Evolutionary conservation across 1,284 basidiomycete species (phyloP), one percentile per base, ranked within the genome.

Genomic region (Coniferiporia weirii): DNA sequence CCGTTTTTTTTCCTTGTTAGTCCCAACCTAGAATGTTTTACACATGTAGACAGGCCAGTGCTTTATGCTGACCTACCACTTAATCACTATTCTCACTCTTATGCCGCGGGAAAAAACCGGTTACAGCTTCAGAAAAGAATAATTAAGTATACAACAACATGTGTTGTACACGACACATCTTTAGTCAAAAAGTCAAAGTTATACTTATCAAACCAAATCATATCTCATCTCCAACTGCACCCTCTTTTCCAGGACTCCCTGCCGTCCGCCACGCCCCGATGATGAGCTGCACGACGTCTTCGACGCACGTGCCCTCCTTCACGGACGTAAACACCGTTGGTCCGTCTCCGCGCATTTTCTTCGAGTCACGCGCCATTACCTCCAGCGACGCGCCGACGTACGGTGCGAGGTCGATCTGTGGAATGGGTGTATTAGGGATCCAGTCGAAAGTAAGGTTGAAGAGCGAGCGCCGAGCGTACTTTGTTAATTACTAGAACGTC

Each of bases 401-500:
- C 6, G 89, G 88, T 1, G 96, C 96, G 20, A 99, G 82, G 72
- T 98, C 95, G 64, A 84, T 94, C 93, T 97, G 50, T 32, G 3
- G 9, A 8, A 32, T 19, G n/a, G 4, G 3, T 9, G 34, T 22
- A 52, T 51, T 4, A 34, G 17, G 15, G 9, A 47, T 19, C 27
- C 17, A 10, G 22, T 50, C 13, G 46, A 44, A n/a, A 45, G 32
- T 19, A 22, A 54, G 8, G 19, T 38, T 35, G 27, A 27, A 27
- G 27, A 27, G 40, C 45, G 13, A 32, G 64, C 32, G 50, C 59
- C 47, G 45, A 53, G 47, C 40, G 36, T 50, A 88, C 93, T 81
- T 98, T 98, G 80, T 99, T 99, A 68, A 99, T 85, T 27, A 99
- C 86, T 53, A 99, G 77, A 36, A 99, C 78, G 75, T 99, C 96